These are phyloP conservation scores for Fusarium denticulatum DNA, from an alignment of 2,329 filamentous ascomycete species.

Conservation along the genomic window DNA sequence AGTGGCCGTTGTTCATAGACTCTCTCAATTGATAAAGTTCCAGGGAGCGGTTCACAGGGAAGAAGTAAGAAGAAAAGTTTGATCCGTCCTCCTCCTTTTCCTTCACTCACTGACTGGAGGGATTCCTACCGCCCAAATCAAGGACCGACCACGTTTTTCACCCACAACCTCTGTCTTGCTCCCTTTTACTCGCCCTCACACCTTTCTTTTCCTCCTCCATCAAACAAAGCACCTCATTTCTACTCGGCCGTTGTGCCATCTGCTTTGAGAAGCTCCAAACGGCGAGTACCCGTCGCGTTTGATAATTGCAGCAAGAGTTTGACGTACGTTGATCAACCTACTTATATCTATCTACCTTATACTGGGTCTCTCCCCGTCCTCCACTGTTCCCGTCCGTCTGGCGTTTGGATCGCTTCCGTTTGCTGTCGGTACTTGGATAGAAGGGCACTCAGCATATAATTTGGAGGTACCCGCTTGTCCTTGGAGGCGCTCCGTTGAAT, in stretches of 20 bases:
- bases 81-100: slow-evolving; percentile 20
- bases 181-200: slow-evolving; percentile 31
- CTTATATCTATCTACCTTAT: not conserved
- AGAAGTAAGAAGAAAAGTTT: slow-evolving; percentile 27
- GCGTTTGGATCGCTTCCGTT: slow-evolving; percentile 27
- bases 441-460: slow-evolving; percentile 26
- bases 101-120: not conserved
- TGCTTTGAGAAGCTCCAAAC: not conserved
- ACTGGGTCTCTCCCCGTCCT: slow-evolving; percentile 26
- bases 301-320: not conserved
- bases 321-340: slow-evolving; percentile 1
- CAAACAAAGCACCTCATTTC: slow-evolving; percentile 14
- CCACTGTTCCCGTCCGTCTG: slow-evolving; percentile 31
- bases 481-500: slow-evolving; percentile 20
- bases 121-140: slow-evolving; percentile 33
- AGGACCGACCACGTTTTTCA: slow-evolving; percentile 37
- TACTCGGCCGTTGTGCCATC: slow-evolving; percentile 15
- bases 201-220: slow-evolving; percentile 8
- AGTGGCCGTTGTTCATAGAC: not conserved
- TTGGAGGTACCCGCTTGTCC: slow-evolving; percentile 24
- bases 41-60: slow-evolving; percentile 10
- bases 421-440: slow-evolving; percentile 26
- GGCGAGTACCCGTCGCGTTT: slow-evolving; percentile 3
- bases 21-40: slow-evolving; percentile 1
- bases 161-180: slow-evolving; percentile 34